A percentile compares a stretch with the other conserved stretches of the same genome.
These are phyloP conservation scores for Haplographium delicatum DNA, from an alignment of 495 filamentous ascomycete genomes.

Conservation along the genomic window DNA sequence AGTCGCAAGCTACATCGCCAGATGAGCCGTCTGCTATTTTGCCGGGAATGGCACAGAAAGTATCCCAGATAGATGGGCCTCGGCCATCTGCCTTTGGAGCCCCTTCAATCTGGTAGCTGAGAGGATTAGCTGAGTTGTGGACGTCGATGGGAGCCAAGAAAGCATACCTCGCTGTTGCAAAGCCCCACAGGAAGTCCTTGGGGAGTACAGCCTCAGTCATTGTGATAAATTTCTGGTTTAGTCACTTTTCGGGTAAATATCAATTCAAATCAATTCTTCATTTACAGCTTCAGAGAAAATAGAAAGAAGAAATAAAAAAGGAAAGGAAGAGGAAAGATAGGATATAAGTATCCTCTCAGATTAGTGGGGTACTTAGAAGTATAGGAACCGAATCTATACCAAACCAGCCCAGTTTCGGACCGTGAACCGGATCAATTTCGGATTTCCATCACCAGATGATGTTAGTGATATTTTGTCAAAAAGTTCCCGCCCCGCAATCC, in stretches of 20 bases:
- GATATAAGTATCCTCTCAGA: constrained; percentile 5
- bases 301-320: constrained; percentile 2
- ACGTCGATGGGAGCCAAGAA: background rate
- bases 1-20: constrained; percentile 69
- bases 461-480: constrained; percentile 6
- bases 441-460: background rate
- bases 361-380: background rate
- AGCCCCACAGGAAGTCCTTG: constrained; percentile 76
- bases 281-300: background rate
- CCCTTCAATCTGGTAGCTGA: constrained; percentile 74
- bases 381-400: constrained; percentile 1
- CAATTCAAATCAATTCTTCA: background rate
- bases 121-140: background rate
- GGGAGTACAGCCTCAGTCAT: constrained; percentile 40
- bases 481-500: constrained; percentile 5
- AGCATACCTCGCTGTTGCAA: constrained; percentile 69
- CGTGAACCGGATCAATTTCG: constrained; percentile 18
- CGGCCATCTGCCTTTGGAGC: constrained; percentile 61
- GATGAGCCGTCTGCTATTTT: constrained; percentile 68
- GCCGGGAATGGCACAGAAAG: constrained; percentile 65
- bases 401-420: constrained; percentile 12
- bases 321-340: background rate
- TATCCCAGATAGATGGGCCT: constrained; percentile 72
- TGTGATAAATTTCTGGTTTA: too few species aligned
- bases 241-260: background rate